Percentiles rank a stretch among this genome's conserved stretches.
Conservation (phyloP, 1,139 yeast species). For the Zygosaccharomyces sapae region DNA sequence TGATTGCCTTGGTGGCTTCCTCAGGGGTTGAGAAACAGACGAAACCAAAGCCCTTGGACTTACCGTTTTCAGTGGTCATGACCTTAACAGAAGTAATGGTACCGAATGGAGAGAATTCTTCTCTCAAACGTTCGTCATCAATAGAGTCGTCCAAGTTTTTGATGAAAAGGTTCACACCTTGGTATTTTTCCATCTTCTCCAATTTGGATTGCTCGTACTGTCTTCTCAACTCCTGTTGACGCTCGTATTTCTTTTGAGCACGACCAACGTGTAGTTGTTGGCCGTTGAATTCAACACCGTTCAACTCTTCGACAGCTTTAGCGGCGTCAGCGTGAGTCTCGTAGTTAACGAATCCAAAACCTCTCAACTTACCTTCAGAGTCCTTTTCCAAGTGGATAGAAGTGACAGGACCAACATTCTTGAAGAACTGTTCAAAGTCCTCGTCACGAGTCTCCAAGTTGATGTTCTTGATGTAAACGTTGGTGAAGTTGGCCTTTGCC, state of each 20-base stretch:
- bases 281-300: conserved; percentile 81
- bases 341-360: conserved; percentile 93
- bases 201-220: conserved; percentile 91
- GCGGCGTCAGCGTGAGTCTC: conserved; percentile 84
- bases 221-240: conserved; percentile 92
- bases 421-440: conserved; percentile 69
- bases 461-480: conserved; percentile 90
- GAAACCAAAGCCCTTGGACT: conserved; percentile 97
- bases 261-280: conserved; percentile 93
- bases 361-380: conserved; percentile 84
- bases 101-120: conserved; percentile 92
- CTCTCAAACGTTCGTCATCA: conserved; percentile 86
- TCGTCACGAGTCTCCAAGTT: conserved; percentile 67
- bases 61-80: conserved; percentile 91
- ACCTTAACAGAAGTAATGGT: conserved; percentile 94
- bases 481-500: conserved; percentile 90
- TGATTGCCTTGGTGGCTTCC: conserved; percentile 97
- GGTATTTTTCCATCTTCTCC: conserved; percentile 91
- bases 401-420: conserved; percentile 73
- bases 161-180: conserved; percentile 94
- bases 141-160: conserved; percentile 93
- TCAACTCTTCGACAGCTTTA: conserved; percentile 87
- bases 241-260: conserved; percentile 98
- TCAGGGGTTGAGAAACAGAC: conserved; percentile 98
- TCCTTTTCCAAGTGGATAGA: conserved; percentile 81